Base-by-base conservation (phyloP, 2,329 filamentous ascomycete species). In the Cladophialophora chaetospira region DNA sequence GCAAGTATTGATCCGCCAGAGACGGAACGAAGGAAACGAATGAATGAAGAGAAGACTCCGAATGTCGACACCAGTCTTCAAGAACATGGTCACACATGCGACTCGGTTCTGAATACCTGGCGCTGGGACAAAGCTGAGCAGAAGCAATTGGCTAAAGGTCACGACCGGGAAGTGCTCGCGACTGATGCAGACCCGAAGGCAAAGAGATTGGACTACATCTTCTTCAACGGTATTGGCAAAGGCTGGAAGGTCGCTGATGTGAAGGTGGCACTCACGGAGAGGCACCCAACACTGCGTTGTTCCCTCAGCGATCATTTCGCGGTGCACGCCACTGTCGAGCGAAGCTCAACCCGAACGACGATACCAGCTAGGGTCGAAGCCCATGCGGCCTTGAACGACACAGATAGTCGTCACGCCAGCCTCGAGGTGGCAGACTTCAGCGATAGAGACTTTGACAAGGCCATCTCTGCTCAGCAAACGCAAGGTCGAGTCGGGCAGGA, bases 261-360 rank as follows among this genome's bases (percentile, higher is more conserved):
- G 2, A 81, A 84, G 47, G 88, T 99, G 1, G 87, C 88, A 58
- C 91, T 97, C 85, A 87, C 84, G 17, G 82, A 88, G 69, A 86
- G 89, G 8, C 92, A 97, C 72, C 89, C 91, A 0, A 83, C 82
- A 1, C 79, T 97, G 1, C 81, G 85, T 61, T 96, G 91, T 74
- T 96, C 91, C 1, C 79, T 97, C 23, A 97, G 91, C 66, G 93
- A 99, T 69, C 94, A 97, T 71, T 97, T 97, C 71, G 91, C 90
- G 19, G 88, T 97, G 51, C 88, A 93, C 70, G 86, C 89, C 4
- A 91, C 89, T 0, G 79, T 97, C 8, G 44, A 53, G 38, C 56
- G 55, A 25, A 49, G 35, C 10, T 13, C 49, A 23, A 55, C 29
- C 8, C n/a, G 36, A 11, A 21, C 53, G n/a, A 9, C 31, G 3